Evolutionary conservation across 148 eudicot genomes (phyloP).

Genomic region (Hydrangea macrophylla): DNA sequence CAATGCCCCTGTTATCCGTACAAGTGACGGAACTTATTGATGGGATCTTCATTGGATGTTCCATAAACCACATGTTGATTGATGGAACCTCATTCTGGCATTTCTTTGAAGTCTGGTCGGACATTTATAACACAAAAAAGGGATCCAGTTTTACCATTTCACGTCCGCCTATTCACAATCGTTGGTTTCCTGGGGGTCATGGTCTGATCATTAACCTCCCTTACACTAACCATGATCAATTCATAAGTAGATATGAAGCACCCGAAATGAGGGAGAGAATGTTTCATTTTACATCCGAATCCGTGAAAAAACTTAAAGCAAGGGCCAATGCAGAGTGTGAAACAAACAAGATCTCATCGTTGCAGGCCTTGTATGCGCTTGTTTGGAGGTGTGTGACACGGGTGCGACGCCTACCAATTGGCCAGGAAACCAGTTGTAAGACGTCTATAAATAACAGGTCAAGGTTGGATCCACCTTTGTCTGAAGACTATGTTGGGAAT

Average conservation of each 20-base stretch:
- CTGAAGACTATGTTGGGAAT: constrained; percentile 21
- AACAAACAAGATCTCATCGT: constrained; percentile 13
- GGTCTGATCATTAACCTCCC: constrained; percentile 28
- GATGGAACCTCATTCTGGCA: constrained; percentile 40
- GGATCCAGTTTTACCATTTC: constrained; percentile 7
- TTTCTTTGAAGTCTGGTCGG: constrained; percentile 28
- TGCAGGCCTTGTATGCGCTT: constrained; percentile 29
- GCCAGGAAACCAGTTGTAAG: constrained; percentile 7
- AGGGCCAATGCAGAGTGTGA: constrained; percentile 23
- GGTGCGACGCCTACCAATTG: not conserved
- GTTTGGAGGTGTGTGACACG: constrained; percentile 24
- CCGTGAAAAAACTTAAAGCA: constrained; percentile 19
- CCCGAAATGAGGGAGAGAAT: constrained; percentile 27
- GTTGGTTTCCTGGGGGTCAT: constrained; percentile 22
- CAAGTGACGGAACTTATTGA: constrained; percentile 37
- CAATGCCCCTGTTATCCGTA: constrained; percentile 23
- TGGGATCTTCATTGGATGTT: constrained; percentile 37
- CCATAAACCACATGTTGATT: constrained; percentile 28
- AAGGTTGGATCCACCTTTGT: constrained; percentile 20
- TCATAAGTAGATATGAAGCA: constrained; percentile 15
- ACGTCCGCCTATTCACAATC: constrained; percentile 24
- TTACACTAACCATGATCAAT: constrained; percentile 26
- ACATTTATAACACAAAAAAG: constrained; percentile 20
- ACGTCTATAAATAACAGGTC: constrained; percentile 17
- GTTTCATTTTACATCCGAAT: constrained; percentile 24